Evolutionary conservation across 2,329 filamentous ascomycete genomes (phyloP), one percentile per base, ranked within the genome.

Genomic region (Colletotrichum sp.): DNA sequence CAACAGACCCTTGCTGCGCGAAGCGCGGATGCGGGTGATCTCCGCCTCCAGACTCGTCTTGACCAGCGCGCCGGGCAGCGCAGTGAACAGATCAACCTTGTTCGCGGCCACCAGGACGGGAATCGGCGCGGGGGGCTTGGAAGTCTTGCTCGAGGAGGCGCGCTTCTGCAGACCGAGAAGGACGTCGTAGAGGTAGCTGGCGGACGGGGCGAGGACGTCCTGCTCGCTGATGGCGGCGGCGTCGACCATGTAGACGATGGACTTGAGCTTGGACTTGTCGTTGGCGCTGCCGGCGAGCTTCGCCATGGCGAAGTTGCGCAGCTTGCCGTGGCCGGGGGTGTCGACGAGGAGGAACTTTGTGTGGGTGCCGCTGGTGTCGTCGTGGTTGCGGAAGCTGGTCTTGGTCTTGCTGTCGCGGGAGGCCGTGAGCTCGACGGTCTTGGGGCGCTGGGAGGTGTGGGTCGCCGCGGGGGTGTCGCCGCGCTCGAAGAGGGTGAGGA

Each of bases 1-100:
- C 81, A 98, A 84, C 74, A 99, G 84, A 1, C 95, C 96, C 85
- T 94, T 96, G 80, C 93, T 94, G 82, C 92, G 93, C 55, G 94
- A 94, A 73, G 89, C 88, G 64, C 96, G 91, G 68, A 98, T 94
- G 66, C 94, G 91, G 30, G 93, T 92, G 76, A 98, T 92, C 83
- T 98, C 96, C 15, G 90, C 88, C 86, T 98, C 96, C 16, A 99
- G 88, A 78, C 91, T 91, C 69, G 89, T 89, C 84, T 91, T 93
- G 75, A 98, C 94, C 36, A 98, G 88, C 8, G 91, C 90, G 0
- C 94, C 91, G 0, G 97, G 97, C 68, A 98, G 87, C 9, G 96
- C 95, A 0, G 97, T 98, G 83, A 99, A 99, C 1, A 99, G 89
- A 83, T 99, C 97, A 82, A 96, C 91, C 89, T 99, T 99, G 86